These are phyloP conservation scores for Staphylotrichum tortipilum DNA, from an alignment of 495 filamentous ascomycete species.

Conservation along the genomic window DNA sequence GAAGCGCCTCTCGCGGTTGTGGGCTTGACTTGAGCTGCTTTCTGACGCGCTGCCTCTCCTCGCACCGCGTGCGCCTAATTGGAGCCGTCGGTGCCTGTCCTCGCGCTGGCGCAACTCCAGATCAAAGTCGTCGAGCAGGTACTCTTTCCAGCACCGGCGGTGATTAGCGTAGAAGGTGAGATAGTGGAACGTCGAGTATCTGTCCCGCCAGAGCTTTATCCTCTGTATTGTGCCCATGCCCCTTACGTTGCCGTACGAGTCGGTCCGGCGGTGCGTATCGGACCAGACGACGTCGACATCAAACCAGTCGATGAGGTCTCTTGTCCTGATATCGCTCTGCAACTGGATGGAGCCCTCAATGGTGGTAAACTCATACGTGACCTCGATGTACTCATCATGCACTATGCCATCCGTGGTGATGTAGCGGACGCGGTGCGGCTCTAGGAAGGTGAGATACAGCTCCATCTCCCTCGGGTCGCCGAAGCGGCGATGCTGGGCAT, in stretches of 20 bases:
- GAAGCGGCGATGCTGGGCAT: conserved; percentile 28
- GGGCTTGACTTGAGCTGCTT: conserved; percentile 11
- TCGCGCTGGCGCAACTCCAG: conserved; percentile 23
- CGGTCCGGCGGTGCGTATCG: conserved; percentile 24
- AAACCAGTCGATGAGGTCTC: conserved; percentile 30
- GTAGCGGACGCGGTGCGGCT: conserved; percentile 28
- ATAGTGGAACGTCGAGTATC: conserved; percentile 26
- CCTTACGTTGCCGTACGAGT: conserved; percentile 27
- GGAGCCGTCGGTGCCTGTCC: conserved; percentile 24
- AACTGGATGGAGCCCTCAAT: conserved; percentile 26
- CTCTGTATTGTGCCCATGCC: conserved; percentile 30
- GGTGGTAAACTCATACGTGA: conserved; percentile 32
- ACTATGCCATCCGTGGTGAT: conserved; percentile 21
- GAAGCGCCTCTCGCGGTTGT: conserved; percentile 18
- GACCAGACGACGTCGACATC: conserved; percentile 32
- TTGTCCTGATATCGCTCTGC: conserved; percentile 25
- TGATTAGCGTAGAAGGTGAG: conserved; percentile 30
- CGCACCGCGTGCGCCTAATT: conserved; percentile 20
- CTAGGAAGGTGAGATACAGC: conserved; percentile 26
- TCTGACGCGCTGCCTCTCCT: conserved; percentile 23
- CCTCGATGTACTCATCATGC: conserved; percentile 27
- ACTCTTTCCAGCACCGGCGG: conserved; percentile 27
- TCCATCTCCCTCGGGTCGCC: conserved; percentile 28
- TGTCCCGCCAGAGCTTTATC: conserved; percentile 31
- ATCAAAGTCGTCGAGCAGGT: conserved; percentile 25